Conservation (phyloP, 192 early-diverging fungal species). For the Paraglomus occultum region DNA sequence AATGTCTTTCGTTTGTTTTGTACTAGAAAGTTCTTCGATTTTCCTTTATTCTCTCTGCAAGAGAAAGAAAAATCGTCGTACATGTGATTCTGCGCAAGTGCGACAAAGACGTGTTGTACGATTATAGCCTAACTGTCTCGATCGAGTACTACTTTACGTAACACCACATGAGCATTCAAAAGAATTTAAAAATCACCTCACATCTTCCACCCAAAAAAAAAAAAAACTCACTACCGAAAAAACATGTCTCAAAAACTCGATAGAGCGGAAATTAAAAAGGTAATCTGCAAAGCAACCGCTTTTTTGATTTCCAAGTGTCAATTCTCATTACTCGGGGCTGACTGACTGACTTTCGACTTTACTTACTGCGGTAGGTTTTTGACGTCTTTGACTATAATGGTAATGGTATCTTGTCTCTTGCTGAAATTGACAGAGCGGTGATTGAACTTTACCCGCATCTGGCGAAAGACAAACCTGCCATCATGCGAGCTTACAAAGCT, state of each 20-base stretch:
- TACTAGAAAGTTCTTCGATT: too few relatives aligned
- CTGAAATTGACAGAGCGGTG: slow-evolving; percentile 20
- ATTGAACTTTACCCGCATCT: slow-evolving; percentile 18
- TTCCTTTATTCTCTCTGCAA: too few relatives aligned
- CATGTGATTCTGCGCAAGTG: too few relatives aligned
- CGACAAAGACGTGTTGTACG: too few relatives aligned
- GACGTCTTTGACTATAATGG: slow-evolving; percentile 20
- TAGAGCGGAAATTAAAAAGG: neutral
- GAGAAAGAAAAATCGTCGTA: too few relatives aligned
- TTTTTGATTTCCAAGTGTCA: neutral
- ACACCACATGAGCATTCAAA: too few relatives aligned
- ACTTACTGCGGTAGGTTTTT: slow-evolving; percentile 5
- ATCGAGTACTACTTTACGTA: too few relatives aligned
- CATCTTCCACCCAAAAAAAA: too few relatives aligned
- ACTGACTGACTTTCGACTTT: neutral
- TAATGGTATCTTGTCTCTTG: slow-evolving; percentile 18
- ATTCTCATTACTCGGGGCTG: neutral
- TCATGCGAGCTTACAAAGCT: slow-evolving; percentile 28
- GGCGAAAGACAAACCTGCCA: slow-evolving; percentile 17
- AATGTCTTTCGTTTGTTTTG: too few relatives aligned
- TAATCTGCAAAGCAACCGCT: neutral
- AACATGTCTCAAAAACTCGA: neutral
- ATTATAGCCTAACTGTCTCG: too few relatives aligned
- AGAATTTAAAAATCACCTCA: too few relatives aligned
- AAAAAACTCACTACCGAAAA: neutral